Percentiles rank a stretch among this genome's conserved stretches.
Evolutionary conservation across 1,284 basidiomycete species (phyloP).

Genomic region (Mycena citricolor): DNA sequence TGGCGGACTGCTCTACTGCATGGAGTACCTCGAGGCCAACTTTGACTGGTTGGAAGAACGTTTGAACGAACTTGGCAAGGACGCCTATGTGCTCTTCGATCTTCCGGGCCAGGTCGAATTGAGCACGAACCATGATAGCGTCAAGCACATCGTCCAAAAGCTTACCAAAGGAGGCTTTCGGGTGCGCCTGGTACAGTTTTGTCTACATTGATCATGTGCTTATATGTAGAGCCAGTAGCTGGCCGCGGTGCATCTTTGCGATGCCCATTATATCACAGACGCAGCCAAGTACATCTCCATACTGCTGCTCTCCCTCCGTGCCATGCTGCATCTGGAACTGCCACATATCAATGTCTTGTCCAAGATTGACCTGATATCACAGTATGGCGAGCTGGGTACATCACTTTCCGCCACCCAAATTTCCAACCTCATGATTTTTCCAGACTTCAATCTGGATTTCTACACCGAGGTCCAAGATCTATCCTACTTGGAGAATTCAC

Average conservation of each 20-base stretch:
- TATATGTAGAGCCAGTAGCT: slow-evolving; percentile 54
- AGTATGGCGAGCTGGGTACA: slow-evolving; percentile 87
- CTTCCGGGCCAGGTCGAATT: slow-evolving; percentile 97
- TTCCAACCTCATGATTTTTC: slow-evolving; percentile 9
- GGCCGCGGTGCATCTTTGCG: slow-evolving; percentile 92
- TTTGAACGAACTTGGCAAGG: slow-evolving; percentile 65
- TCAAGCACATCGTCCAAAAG: slow-evolving; percentile 77
- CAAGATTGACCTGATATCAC: slow-evolving; percentile 88
- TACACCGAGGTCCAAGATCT: slow-evolving; percentile 99
- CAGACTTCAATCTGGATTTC: slow-evolving; percentile 96
- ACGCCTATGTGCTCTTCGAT: slow-evolving; percentile 92
- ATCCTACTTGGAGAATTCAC: slow-evolving; percentile 79
- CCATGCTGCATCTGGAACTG: slow-evolving; percentile 97
- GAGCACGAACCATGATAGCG: slow-evolving; percentile 90
- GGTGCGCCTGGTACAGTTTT: slow-evolving; percentile 58
- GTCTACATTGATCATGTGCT: slow-evolving; percentile 15
- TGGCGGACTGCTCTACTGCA: slow-evolving; percentile 95
- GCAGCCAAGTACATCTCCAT: slow-evolving; percentile 94
- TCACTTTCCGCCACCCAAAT: slow-evolving; percentile 5
- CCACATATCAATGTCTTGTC: slow-evolving; percentile 97
- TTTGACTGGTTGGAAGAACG: slow-evolving; percentile 90
- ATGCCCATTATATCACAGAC: slow-evolving; percentile 96
- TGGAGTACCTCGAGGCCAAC: slow-evolving; percentile 96
- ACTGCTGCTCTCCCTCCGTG: slow-evolving; percentile 86
- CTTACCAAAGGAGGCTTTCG: slow-evolving; percentile 80